Conservation (phyloP, 2,329 filamentous ascomycete genomes). For the Teratosphaeria gauchensis region DNA sequence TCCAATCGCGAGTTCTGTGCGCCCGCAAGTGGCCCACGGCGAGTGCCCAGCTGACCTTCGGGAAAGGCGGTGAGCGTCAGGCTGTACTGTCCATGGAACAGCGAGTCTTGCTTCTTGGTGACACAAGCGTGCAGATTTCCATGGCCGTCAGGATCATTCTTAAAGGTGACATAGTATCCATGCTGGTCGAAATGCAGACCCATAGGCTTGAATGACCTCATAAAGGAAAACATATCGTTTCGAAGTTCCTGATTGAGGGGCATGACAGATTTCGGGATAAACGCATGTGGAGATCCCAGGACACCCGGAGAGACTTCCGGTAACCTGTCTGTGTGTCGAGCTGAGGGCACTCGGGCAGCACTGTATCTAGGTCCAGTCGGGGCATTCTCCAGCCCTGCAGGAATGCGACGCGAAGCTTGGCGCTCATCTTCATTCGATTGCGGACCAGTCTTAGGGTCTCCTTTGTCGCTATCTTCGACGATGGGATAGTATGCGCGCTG, state of each 20-base stretch:
- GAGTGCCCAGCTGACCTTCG: background rate
- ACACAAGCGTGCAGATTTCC: background rate
- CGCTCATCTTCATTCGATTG: background rate
- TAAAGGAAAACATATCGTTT: conserved; percentile 10
- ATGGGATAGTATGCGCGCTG: background rate
- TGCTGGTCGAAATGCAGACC: conserved; percentile 10
- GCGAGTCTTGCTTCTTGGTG: background rate
- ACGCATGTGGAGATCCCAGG: conserved; percentile 15
- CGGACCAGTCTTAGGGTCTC: background rate
- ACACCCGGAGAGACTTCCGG: background rate
- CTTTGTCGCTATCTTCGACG: background rate
- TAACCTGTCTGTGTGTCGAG: background rate
- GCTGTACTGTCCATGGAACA: background rate
- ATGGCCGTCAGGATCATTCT: conserved; percentile 1
- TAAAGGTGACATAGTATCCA: conserved; percentile 19
- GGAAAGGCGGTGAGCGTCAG: background rate
- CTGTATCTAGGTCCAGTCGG: background rate
- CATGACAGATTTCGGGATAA: conserved; percentile 13
- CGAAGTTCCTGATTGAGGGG: conserved; percentile 6
- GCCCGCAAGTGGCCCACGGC: background rate
- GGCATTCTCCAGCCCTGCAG: background rate
- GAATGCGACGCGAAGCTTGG: background rate
- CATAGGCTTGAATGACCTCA: conserved; percentile 1
- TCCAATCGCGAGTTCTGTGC: background rate
- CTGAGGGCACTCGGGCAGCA: background rate